A percentile compares a stretch with the other conserved stretches of the same genome.
Conservation (phyloP, 1,284 basidiomycete species). For the Pseudozyma sp. region DNA sequence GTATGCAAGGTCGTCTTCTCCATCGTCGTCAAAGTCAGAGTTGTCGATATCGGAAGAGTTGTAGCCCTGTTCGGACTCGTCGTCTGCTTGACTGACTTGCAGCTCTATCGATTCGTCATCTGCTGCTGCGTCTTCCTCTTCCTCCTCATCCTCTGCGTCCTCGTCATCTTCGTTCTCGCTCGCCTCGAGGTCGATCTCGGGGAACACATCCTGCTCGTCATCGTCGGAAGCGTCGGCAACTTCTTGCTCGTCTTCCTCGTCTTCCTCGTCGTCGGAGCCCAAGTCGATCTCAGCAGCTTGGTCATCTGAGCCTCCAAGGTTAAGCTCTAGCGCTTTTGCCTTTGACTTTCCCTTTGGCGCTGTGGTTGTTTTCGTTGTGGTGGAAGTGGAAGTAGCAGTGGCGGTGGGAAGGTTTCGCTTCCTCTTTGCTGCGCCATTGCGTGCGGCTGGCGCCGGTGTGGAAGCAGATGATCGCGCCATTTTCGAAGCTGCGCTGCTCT, state of each 20-base stretch:
- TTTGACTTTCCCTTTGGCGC: slow-evolving; percentile 27
- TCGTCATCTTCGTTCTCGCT: slow-evolving; percentile 61
- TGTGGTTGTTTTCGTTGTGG: slow-evolving; percentile 7
- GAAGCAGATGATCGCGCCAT: slow-evolving; percentile 37
- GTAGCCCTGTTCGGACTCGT: slow-evolving; percentile 40
- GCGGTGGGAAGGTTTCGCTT: slow-evolving; percentile 32
- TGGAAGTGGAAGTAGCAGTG: slow-evolving; percentile 5
- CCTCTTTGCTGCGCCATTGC: slow-evolving; percentile 42
- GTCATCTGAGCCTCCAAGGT: slow-evolving; percentile 28
- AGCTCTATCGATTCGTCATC: slow-evolving; percentile 48
- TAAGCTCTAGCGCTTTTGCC: slow-evolving; percentile 28
- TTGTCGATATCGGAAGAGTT: slow-evolving; percentile 44
- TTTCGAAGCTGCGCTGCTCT: slow-evolving; percentile 7
- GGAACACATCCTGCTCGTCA: slow-evolving; percentile 70
- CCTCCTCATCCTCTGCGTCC: slow-evolving; percentile 43
- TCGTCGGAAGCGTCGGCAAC: slow-evolving; percentile 25
- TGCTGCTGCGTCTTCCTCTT: slow-evolving; percentile 48
- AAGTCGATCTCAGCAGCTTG: slow-evolving; percentile 31
- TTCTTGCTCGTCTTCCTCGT: slow-evolving; percentile 38
- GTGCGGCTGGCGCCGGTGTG: slow-evolving; percentile 29
- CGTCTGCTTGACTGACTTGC: slow-evolving; percentile 34
- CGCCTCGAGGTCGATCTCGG: slow-evolving; percentile 71
- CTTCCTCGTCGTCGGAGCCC: slow-evolving; percentile 49
- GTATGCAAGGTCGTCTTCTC: slow-evolving; percentile 42
- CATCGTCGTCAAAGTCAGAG: slow-evolving; percentile 26